Conservation (phyloP, 495 filamentous ascomycete species). For the Clohesyomyces aquaticus region DNA sequence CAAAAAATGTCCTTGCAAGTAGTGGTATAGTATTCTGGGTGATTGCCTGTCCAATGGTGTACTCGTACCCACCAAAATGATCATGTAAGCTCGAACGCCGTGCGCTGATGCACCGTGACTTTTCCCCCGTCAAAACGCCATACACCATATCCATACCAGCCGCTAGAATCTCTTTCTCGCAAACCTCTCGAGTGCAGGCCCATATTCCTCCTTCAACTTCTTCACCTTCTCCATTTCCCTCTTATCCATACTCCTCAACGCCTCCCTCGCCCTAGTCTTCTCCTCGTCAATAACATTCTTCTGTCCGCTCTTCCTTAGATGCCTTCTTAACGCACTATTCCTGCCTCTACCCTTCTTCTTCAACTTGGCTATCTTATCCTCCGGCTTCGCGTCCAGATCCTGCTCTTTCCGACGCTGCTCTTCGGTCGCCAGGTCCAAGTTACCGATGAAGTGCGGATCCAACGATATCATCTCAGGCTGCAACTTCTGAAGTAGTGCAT, state of each 20-base stretch:
- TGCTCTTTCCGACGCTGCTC: conserved; percentile 71
- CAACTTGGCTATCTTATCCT: conserved; percentile 69
- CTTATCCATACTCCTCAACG: conserved; percentile 66
- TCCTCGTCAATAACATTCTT: conserved; percentile 93
- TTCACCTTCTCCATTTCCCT: conserved; percentile 67
- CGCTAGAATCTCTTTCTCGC: conserved; percentile 55
- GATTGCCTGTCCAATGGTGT: background rate
- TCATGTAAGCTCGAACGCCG: background rate
- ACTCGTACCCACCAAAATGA: background rate
- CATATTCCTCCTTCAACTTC: conserved; percentile 63
- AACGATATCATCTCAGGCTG: conserved; percentile 96
- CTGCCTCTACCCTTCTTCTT: conserved; percentile 82
- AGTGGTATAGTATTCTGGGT: too few species aligned
- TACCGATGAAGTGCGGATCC: conserved; percentile 87
- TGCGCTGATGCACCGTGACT: conserved; percentile 12
- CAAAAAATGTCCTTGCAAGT: too few species aligned
- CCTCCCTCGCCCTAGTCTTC: conserved; percentile 66
- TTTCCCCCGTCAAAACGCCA: background rate
- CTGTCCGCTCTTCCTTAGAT: conserved; percentile 83
- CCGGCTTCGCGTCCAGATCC: conserved; percentile 73
- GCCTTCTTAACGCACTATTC: conserved; percentile 84
- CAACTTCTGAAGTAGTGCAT: conserved; percentile 84
- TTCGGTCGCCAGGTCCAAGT: conserved; percentile 74
- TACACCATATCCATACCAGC: background rate
- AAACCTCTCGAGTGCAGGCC: conserved; percentile 74